Evolutionary conservation across 805 yeast genomes (phyloP), one percentile per base, ranked within the genome.

Genomic region (Hanseniaspora clermontiae): DNA sequence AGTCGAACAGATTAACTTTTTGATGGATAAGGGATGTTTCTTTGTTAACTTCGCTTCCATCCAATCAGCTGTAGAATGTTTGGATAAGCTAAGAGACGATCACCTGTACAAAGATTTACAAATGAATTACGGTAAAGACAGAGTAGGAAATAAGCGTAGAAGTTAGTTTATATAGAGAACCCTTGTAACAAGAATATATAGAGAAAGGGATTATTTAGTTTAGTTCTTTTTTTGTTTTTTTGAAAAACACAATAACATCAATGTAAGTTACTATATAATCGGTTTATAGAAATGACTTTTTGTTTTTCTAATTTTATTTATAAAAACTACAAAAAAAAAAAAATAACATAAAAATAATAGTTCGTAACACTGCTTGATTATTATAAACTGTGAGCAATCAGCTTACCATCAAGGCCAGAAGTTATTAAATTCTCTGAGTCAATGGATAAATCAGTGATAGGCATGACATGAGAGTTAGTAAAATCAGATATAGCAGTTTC

Each of bases 1-100:
- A 61, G 87, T 93, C 61, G 98, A 93, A 70, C 97, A 90, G 70
- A 86, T 93, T 66, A 90, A 93, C 67, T 86, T 85, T 66, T 74
- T 87, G 58, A 82, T 81, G 46, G 93, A 85, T 63, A 84, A 84
- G 68, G 82, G 83, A 58, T 90, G 97, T 70, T 95, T 93, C 29
- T 90, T 91, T 69, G 84, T 90, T 58, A 90, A 90, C 68, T 90
- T 88, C 65, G 87, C 95, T 20, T 86, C 88, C 67, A 87, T 93
- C 62, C 85, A 90, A 42, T 84, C 84, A 67, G 96, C 97, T 6
- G 86, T 90, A 63, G 80, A 84, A 64, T 97, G 97, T 7, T 83
- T 91, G 61, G 96, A 90, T 66, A 93, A 95, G 49, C 85, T 90
- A 62, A 84, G 87, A 68, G 82, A 84, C 48, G 81, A 83, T 64